Evolutionary conservation across 2,329 filamentous ascomycete genomes (phyloP), one percentile per base, ranked within the genome.

Genomic region (Colletotrichum costaricense): DNA sequence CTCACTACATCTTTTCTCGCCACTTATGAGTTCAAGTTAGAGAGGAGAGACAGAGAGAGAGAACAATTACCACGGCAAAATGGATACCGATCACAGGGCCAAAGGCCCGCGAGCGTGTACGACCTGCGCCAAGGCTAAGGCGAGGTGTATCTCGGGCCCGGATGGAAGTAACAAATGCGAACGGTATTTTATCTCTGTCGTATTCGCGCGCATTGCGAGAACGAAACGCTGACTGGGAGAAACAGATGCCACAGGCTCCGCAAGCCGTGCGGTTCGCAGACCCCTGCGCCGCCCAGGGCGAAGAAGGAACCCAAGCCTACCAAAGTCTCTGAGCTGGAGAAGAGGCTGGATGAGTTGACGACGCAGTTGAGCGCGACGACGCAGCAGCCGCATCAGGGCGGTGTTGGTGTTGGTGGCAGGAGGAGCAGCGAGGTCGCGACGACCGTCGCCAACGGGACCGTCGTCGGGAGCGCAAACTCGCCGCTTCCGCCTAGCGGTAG

Each of bases 41-140:
- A 5, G n/a, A 35, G 52, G 52, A 28, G 33, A 35, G 22, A 63
- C 38, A 38, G 28, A 11, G 52, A 30, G 30, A 30, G 30, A 30
- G 30, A 30, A 12, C 11, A 35, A 11, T 12, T 35, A 35, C 33
- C 33, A 35, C 11, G 4, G 33, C 7, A 46, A 26, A 52, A 74
- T 74, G 67, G 71, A 74, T n/a, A 14, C 52, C 14, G 73, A 67
- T 24, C 35, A 52, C 2, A 75, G 57, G 35, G 77, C 63, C 76
- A 86, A 84, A 74, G 86, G 86, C 14, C 86, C 87, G 4, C 84
- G 85, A 75, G 87, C 87, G 56, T 88, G 87, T 76, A 81, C 81
- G 1, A 87, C 86, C 2, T 88, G 87, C 76, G 87, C 87, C 72
- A 87, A 84, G 75, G 87, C 87, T n/a, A 88, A 88, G 77, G 84